Conservation (phyloP, 306 rosid species). For the Cajanus cajan region DNA sequence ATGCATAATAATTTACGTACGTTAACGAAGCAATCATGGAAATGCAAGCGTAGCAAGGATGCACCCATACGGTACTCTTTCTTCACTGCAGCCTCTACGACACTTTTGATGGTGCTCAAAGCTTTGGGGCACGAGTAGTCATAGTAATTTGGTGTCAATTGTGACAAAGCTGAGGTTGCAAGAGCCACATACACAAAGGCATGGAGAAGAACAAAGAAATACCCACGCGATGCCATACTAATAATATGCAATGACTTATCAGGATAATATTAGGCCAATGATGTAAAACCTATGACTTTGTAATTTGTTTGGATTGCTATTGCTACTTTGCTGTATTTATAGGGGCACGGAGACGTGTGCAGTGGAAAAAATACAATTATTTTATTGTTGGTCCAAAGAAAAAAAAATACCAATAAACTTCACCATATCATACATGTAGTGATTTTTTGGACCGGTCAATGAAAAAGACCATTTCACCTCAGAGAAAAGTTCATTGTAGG, state of each 20-base stretch:
- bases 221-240: conserved; percentile 2
- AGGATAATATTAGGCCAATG: not conserved
- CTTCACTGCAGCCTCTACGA: conserved; percentile 22
- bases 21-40: conserved; percentile 53
- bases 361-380: not conserved
- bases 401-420: not conserved
- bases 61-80: conserved; percentile 45
- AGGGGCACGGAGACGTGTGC: not conserved
- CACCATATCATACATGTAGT: not conserved
- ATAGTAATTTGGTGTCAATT: conserved; percentile 33
- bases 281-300: not conserved
- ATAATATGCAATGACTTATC: not conserved
- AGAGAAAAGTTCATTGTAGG: not conserved
- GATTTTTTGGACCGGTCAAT: not conserved
- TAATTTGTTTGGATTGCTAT: not conserved
- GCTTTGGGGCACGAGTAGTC: conserved; percentile 33
- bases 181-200: conserved; percentile 1
- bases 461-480: not conserved
- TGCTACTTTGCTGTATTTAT: not conserved
- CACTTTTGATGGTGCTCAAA: conserved; percentile 27
- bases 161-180: conserved; percentile 23
- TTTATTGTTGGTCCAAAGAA: not conserved
- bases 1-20: conserved; percentile 26
- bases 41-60: conserved; percentile 44
- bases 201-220: not conserved